Base-by-base conservation (phyloP, 345 rosid species). In the Toxicodendron radicans region DNA sequence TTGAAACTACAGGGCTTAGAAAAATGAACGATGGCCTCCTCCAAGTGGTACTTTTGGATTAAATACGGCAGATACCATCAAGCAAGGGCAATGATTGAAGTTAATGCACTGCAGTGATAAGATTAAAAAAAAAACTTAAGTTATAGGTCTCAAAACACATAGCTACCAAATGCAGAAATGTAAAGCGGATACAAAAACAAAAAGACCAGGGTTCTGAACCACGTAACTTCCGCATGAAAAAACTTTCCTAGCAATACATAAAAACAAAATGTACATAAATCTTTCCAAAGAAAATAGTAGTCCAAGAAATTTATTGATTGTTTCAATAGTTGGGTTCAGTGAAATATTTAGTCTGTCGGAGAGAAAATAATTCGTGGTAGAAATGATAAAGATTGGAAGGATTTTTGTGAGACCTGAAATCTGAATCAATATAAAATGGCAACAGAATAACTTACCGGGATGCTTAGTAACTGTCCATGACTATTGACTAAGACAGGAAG, bases 41-140 rank as follows among this genome's bases (percentile, higher is more conserved):
- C 96, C 96, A 8, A 91, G 97, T 33, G 94, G 96, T 71, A 89
- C 90, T 80, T 86, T 87, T 53, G 99, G 97, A 77, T 85, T 84
- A 85, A 89, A 92, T 71, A 68, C 81, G 59, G 84, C 85, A 53
- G 88, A 83, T 13, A 79, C 89, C 38, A 24, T 69, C 73, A 89
- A 68, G 78, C 88, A 86, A 72, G 90, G 86, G 83, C 96, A 95
- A 74, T 61, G 79, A n/a, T 76, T 84, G 85, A 91, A 88, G 80
- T 90, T 88, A 72, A 92, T 82, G 79, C 86, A 89, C 98, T 95
- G 91, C 62, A 70, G 83, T 11, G 59, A 63, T 8, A 79, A 57
- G 52, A 58, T 56, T 10, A 35, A 35, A 41, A 27, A 54, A 54
- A 65, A 24, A 21, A 5, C 18, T 30, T 30, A 64, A 46, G 51